Evolutionary conservation across 768 basidiomycete genomes (phyloP), one percentile per base, ranked within the genome.

Genomic region (Leccinum imitatum): DNA sequence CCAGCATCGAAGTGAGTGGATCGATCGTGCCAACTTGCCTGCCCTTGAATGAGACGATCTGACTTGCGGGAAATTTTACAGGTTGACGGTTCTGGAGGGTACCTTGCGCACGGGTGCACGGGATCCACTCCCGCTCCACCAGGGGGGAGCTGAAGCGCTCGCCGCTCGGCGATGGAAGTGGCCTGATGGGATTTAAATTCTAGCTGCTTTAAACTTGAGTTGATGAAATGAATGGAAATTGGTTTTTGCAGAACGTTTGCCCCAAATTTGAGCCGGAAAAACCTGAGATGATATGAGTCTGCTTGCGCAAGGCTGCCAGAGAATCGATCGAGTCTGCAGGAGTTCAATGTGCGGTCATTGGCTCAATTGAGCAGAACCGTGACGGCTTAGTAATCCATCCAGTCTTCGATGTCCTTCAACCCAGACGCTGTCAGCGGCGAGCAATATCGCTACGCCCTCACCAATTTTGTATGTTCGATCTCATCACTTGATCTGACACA

Each of bases 401-500:
- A 23, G 21, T 23, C 44, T 44, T 33, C 53, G 4, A 67, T 65
- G 39, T 41, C 39, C 8, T 41, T 17, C 39, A 27, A 27, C 27
- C 17, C 17, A 21, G 77, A 79, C 58, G 59, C 67, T 6, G 77
- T 82, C 56, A 75, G 78, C 13, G 76, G 80, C 50, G 88, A 90
- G 58, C 87, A 91, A 65, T 91, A 92, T 69, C 85, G 89, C 59
- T 92, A 93, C 75, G 91, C 90, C 5, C 77, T 93, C 65, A 85
- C 87, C 25, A 91, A 93, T 72, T 93, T 93, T 66, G 91, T 87
- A 63, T 65, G 85, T 79, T 6, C 6, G 67, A 25, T 19, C 6
- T 23, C 33, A n/a, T 47, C 44, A n/a, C 8, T 53, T 17, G 6
- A 31, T 31, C 10, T 31, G 10, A 31, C 31, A 31, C 31, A 31